These are phyloP conservation scores for Vitis labrusca DNA, from an alignment of 164 flowering plant genomes.

Conservation along the genomic window DNA sequence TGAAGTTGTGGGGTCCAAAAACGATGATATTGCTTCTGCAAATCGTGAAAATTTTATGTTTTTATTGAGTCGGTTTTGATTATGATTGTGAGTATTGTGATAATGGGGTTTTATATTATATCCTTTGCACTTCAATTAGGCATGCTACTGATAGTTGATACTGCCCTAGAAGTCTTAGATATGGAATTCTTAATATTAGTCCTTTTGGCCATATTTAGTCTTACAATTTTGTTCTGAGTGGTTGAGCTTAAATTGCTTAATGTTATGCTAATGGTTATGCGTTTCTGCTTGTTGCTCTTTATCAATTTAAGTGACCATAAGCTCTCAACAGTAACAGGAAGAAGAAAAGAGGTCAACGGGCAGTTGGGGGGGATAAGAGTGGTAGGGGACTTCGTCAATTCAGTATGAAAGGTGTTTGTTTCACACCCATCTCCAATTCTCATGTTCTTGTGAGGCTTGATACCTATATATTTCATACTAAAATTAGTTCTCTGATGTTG, in stretches of 20 bases:
- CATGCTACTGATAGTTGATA: too few species aligned
- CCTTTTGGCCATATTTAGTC: too few species aligned
- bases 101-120: too few species aligned
- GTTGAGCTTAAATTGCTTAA: background rate
- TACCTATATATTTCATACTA: background rate
- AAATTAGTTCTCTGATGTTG: background rate
- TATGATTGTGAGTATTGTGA: too few species aligned
- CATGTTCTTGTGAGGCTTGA: background rate
- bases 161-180: too few species aligned
- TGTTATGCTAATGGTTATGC: background rate
- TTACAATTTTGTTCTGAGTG: too few species aligned
- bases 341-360: constrained; percentile 88
- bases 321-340: constrained; percentile 52
- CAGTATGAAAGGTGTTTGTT: constrained; percentile 85
- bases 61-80: too few species aligned
- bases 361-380: constrained; percentile 77
- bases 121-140: too few species aligned
- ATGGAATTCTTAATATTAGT: too few species aligned
- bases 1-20: background rate
- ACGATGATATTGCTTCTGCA: background rate
- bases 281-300: constrained; percentile 2
- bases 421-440: background rate
- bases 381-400: constrained; percentile 96
- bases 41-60: background rate
- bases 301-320: background rate